Base-by-base conservation (phyloP, 768 basidiomycete species). In the Tulasnella sp. region DNA sequence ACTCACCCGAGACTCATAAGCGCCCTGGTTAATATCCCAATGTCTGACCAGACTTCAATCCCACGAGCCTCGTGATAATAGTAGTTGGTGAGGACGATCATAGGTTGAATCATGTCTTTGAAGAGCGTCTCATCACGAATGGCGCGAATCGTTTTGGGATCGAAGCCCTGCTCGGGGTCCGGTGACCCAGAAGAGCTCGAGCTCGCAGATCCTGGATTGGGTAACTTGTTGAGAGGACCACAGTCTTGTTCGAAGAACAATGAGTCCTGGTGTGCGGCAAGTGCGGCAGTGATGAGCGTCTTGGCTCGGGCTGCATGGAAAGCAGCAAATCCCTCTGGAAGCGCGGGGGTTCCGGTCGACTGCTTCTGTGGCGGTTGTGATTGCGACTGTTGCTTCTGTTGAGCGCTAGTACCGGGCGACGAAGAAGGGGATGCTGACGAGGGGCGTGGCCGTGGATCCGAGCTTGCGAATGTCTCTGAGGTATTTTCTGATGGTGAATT, bases 11-110 rank as follows among this genome's bases (percentile, higher is more conserved):
- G 25, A 9, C 19, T 27, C 54, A 56, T 56, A 14, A 31, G 23
- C 17, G 39, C 36, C 41, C 54, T 29, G 1, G 43, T 25, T 42
- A 48, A 32, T 1, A 42, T 42, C 9, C 54, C 54, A 2, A 56
- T 35, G 46, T 43, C 36, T n/a, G 54, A 25, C 54, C 54, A 56
- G 23, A 56, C 31, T 31, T 56, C 54, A 3, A 43, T 31, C 19
- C 40, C 39, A 17, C 41, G 39, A 12, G 39, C 54, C 34, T 56
- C 54, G 4, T 46, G 41, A 45, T 56, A 56, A 43, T 45, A 56
- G 25, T 15, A 56, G 15, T 40, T 34, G 19, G 55, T 36, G n/a
- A 57, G 27, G 9, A 57, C 55, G 31, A 57, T 17, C 27, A 57
- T n/a, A 6, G 55, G 55, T 31, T 57, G 55, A n/a, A 57, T n/a